Conservation (phyloP, 139 green algal species). For the Trebouxia sp. region DNA sequence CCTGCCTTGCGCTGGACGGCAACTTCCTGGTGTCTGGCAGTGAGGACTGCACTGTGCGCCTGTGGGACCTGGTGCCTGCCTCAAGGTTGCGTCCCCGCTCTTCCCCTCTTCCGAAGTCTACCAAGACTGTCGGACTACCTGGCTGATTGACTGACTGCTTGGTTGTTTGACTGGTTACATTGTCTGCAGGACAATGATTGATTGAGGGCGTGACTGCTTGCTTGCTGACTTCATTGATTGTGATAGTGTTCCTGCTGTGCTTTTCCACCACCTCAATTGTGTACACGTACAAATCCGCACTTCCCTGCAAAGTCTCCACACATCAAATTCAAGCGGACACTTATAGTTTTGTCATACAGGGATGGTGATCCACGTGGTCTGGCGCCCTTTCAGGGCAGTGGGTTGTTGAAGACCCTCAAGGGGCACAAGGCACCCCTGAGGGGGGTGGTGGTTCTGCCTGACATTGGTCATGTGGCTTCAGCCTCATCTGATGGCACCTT, state of each 20-base stretch:
- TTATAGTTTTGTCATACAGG: background rate
- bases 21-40: constrained; percentile 73
- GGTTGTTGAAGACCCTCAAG: constrained; percentile 46
- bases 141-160: too few species aligned
- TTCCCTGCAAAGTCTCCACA: background rate
- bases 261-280: background rate
- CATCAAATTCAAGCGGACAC: background rate
- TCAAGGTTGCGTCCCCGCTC: too few species aligned
- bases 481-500: constrained; percentile 58
- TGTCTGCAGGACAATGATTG: too few species aligned
- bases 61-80: constrained; percentile 60
- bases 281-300: background rate
- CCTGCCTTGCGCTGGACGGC: constrained; percentile 62
- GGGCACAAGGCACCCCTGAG: constrained; percentile 6
- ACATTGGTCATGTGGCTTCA: constrained; percentile 53
- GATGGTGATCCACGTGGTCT: background rate
- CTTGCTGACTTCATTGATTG: background rate
- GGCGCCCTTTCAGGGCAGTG: constrained; percentile 35
- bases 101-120: too few species aligned
- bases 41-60: constrained; percentile 48
- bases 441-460: constrained; percentile 26
- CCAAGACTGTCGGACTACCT: too few species aligned
- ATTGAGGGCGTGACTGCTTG: too few species aligned
- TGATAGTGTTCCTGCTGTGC: too few species aligned
- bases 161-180: too few species aligned